A percentile compares a stretch with the other conserved stretches of the same genome.
phyloP scores from a whole-genome alignment of 1,139 yeast species.

The Saccharomyces hybrid region DNA sequence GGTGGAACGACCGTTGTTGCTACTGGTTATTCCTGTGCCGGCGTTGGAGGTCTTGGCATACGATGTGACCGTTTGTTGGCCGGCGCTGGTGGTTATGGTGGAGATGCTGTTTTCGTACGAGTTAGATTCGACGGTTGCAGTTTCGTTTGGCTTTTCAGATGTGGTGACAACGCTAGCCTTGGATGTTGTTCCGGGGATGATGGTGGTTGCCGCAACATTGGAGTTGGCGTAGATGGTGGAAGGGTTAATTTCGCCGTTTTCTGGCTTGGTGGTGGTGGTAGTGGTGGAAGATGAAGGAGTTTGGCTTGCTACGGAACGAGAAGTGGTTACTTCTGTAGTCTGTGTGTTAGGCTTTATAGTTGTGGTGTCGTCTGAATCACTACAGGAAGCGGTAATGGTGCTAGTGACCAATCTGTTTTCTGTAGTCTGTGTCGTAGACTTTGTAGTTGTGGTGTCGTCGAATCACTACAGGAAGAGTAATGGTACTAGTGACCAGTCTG shows the following conservation, averaged over 20 bases:
- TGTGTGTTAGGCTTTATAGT: background rate
- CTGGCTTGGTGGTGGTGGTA: background rate
- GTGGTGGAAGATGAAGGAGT: background rate
- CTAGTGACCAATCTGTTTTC: background rate
- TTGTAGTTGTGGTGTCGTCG: background rate
- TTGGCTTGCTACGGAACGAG: background rate
- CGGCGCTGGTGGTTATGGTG: background rate
- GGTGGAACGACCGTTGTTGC: background rate
- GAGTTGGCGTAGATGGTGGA: background rate
- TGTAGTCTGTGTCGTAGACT: background rate
- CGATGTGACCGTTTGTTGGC: background rate
- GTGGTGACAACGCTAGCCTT: background rate
- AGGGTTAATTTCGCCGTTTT: background rate
- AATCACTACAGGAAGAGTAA: background rate
- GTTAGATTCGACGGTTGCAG: background rate
- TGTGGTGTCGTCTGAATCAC: background rate
- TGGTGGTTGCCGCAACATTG: background rate
- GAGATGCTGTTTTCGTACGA: background rate
- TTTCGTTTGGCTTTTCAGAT: background rate
- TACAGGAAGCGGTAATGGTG: background rate
- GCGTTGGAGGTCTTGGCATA: background rate
- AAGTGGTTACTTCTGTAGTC: background rate
- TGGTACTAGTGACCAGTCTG: background rate
- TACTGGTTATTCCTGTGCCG: background rate
- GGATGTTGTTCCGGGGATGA: background rate